Percentiles rank a stretch among this genome's conserved stretches.
These are phyloP conservation scores for Kodamaea arcana DNA, from an alignment of 1,139 yeast species.

Conservation along the genomic window DNA sequence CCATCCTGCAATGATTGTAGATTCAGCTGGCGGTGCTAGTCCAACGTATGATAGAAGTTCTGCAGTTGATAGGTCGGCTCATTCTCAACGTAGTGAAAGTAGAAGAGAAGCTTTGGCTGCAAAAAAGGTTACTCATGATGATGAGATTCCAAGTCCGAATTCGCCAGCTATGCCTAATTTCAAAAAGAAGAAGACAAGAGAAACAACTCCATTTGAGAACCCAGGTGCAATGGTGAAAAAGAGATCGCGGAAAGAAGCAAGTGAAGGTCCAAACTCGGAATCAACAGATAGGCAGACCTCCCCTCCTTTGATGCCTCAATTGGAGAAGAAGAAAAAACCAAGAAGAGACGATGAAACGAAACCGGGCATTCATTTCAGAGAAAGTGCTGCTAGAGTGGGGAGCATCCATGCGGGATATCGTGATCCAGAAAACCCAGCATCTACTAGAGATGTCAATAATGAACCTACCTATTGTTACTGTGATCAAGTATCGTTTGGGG, in stretches of 20 bases:
- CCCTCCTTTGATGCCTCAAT: slow-evolving; percentile 3
- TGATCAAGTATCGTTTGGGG: slow-evolving; percentile 94
- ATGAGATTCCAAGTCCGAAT: slow-evolving; percentile 17
- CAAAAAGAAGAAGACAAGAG: slow-evolving; percentile 4
- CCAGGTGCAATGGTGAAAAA: slow-evolving; percentile 12
- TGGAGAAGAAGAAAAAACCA: slow-evolving; percentile 27
- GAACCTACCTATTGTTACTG: slow-evolving; percentile 95
- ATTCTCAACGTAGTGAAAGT: slow-evolving; percentile 72
- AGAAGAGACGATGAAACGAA: slow-evolving; percentile 25
- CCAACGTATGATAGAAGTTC: slow-evolving; percentile 16
- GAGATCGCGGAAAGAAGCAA: slow-evolving; percentile 18
- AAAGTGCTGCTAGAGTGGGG: slow-evolving; percentile 1
- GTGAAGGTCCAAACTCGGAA: background rate
- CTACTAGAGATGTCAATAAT: slow-evolving; percentile 7
- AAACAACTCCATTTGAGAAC: background rate
- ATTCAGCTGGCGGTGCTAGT: slow-evolving; percentile 24
- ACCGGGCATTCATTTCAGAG: slow-evolving; percentile 1
- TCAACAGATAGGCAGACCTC: slow-evolving; percentile 4
- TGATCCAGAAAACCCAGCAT: background rate
- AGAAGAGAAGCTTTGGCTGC: slow-evolving; percentile 93
- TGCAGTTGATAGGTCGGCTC: slow-evolving; percentile 50
- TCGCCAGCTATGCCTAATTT: slow-evolving; percentile 1
- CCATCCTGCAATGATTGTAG: slow-evolving; percentile 83
- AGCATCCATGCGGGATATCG: slow-evolving; percentile 1
- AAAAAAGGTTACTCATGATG: slow-evolving; percentile 52